phyloP scores from a whole-genome alignment of 2,329 filamentous ascomycete species.

The Ascochyta fabae region DNA sequence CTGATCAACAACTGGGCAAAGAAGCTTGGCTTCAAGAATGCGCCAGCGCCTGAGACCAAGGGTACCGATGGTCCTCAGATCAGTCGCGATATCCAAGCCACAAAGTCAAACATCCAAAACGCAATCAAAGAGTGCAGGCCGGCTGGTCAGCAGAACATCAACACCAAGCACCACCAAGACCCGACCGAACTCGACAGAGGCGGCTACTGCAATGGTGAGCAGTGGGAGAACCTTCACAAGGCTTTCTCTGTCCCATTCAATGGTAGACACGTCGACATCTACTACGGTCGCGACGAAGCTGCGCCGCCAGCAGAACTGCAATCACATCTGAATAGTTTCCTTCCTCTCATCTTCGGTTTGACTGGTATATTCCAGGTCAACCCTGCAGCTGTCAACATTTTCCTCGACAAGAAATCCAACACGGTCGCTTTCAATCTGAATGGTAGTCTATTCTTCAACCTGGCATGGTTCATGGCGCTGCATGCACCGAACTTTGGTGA shows the following conservation, averaged over 20 bases:
- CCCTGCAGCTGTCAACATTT: constrained; percentile 77
- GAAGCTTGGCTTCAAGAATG: constrained; percentile 46
- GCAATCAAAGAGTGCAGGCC: constrained; percentile 48
- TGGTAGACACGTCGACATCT: constrained; percentile 44
- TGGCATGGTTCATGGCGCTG: constrained; percentile 82
- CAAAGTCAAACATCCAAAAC: constrained; percentile 45
- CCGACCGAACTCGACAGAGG: constrained; percentile 47
- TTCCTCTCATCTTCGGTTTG: constrained; percentile 44
- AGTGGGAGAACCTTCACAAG: constrained; percentile 48
- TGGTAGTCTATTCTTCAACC: constrained; percentile 92
- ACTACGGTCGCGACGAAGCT: constrained; percentile 42
- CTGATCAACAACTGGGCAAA: constrained; percentile 47
- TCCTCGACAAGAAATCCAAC: constrained; percentile 77
- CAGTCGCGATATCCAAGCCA: constrained; percentile 42
- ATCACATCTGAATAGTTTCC: constrained; percentile 34
- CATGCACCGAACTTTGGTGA: constrained; percentile 57
- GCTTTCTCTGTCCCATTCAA: constrained; percentile 45
- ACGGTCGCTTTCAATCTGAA: constrained; percentile 92
- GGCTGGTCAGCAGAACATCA: constrained; percentile 41
- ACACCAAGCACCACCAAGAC: constrained; percentile 45
- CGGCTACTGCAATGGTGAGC: constrained; percentile 47
- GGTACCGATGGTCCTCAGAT: constrained; percentile 45
- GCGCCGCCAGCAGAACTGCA: constrained; percentile 38
- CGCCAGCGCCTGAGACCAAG: constrained; percentile 16
- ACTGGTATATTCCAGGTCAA: constrained; percentile 68